Evolutionary conservation across 2,329 filamentous ascomycete species (phyloP), one percentile per base, ranked within the genome.

Genomic region (Claviceps pusilla): DNA sequence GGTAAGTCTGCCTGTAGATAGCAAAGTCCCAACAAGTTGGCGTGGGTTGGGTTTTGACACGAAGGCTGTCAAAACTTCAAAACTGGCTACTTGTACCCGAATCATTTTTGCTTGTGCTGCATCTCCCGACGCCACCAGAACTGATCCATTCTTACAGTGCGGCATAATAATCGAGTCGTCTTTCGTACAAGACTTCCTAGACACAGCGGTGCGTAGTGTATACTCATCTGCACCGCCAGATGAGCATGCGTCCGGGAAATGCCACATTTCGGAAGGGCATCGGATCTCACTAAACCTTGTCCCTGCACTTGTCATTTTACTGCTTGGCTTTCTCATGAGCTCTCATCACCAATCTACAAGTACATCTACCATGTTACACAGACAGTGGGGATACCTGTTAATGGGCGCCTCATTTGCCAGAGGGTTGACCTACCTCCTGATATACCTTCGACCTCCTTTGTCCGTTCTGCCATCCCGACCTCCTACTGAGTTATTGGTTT

Each of bases 251-350:
- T 72, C 59, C 57, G 70, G 76, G 48, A 79, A 80, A 66, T 70
- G 56, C 3, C 51, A 76, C 52, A 66, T 76, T 19, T 89, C 88
- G 0, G 76, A 74, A 54, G 79, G 81, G 9, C 90, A 94, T 66
- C 71, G 74, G 12, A 79, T 89, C 59, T 87, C 90, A 1, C 76
- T 93, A 65, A 96, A 97, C 67, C 91, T 90, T 0, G 80, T 97
- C 61, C 93, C 91, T 0, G 87, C 84, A 0, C 75, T 97, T 4
- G 80, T 95, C 50, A 91, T 97, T 60, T 74, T 96, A 55, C 74
- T 96, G 0, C 75, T 96, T 1, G 93, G 93, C 39, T 80, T 90
- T 66, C 93, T 95, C 87, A 97, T 97, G 91, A 86, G 86, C 64
- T 89, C 87, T 31, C 91, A 97, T 68, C 87, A 91, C 56, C 90